Evolutionary conservation across 164 flowering plant species (phyloP).

Genomic region (Vitis labrusca): DNA sequence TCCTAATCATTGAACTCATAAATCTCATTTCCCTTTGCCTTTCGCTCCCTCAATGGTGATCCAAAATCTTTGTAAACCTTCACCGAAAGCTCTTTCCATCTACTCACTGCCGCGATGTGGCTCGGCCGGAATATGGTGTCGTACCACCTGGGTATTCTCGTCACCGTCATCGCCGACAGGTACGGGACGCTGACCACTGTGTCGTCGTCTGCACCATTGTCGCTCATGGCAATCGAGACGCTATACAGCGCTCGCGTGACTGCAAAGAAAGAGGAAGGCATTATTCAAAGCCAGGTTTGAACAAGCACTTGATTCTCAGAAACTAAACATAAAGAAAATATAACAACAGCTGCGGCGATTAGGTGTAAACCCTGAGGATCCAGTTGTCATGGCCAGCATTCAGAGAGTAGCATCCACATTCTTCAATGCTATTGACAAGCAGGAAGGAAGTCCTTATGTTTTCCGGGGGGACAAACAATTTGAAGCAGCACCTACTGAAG

Average conservation of each 20-base stretch:
- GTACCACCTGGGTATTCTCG: constrained; percentile 68
- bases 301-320: constrained; percentile 97
- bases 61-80: too few relatives aligned
- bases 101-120: constrained; percentile 83
- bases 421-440: constrained; percentile 90
- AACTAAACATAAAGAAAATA: constrained; percentile 81
- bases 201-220: constrained; percentile 74
- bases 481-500: constrained; percentile 11
- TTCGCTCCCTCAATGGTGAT: too few relatives aligned
- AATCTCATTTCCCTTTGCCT: too few relatives aligned
- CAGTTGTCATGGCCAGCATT: constrained; percentile 93
- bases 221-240: constrained; percentile 82
- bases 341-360: constrained; percentile 86
- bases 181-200: constrained; percentile 82
- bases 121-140: constrained; percentile 67
- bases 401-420: constrained; percentile 95
- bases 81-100: too few relatives aligned
- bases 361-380: constrained; percentile 96
- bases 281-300: constrained; percentile 97
- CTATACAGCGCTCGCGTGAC: constrained; percentile 74
- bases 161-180: constrained; percentile 76
- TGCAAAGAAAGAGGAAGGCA: constrained; percentile 60
- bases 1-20: too few relatives aligned
- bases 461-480: constrained; percentile 55
- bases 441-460: constrained; percentile 91